Conservation (phyloP, 768 basidiomycete species). For the Tephrocybe rancida region DNA sequence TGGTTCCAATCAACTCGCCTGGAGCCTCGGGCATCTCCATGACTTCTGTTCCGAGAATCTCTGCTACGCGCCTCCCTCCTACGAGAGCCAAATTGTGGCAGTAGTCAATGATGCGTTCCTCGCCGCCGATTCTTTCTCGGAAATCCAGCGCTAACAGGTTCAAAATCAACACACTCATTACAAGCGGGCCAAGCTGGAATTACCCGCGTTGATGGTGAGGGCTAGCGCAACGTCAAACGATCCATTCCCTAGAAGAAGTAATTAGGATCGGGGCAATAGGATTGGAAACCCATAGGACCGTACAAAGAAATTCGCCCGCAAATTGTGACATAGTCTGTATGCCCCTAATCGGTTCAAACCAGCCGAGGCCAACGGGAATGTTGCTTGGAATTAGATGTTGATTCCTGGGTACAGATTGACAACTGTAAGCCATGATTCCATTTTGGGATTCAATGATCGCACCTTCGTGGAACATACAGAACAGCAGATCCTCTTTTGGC, state of each 20-base stretch:
- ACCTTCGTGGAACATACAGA: slow-evolving; percentile 39
- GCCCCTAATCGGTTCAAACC: slow-evolving; percentile 63
- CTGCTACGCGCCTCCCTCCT: slow-evolving; percentile 64
- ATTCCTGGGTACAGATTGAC: background rate
- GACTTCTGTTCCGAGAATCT: slow-evolving; percentile 60
- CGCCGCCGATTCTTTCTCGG: slow-evolving; percentile 74
- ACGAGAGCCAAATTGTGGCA: slow-evolving; percentile 67
- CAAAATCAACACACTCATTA: background rate
- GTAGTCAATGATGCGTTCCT: slow-evolving; percentile 69
- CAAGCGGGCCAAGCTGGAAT: background rate
- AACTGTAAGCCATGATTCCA: too few relatives aligned
- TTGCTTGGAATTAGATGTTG: background rate
- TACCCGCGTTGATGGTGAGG: background rate
- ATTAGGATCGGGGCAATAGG: too few relatives aligned
- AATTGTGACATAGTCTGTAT: slow-evolving; percentile 54
- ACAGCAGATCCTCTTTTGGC: slow-evolving; percentile 59
- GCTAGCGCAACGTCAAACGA: background rate
- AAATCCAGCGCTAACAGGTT: slow-evolving; percentile 63
- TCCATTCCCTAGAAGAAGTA: slow-evolving; percentile 9
- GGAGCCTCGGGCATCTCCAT: slow-evolving; percentile 46
- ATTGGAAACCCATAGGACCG: background rate
- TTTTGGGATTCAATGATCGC: background rate
- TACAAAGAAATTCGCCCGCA: background rate
- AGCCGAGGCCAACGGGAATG: slow-evolving; percentile 37
- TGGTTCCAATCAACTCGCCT: slow-evolving; percentile 63